Conservation (phyloP, 257 asterid genomes). For the Datura wrightii region DNA sequence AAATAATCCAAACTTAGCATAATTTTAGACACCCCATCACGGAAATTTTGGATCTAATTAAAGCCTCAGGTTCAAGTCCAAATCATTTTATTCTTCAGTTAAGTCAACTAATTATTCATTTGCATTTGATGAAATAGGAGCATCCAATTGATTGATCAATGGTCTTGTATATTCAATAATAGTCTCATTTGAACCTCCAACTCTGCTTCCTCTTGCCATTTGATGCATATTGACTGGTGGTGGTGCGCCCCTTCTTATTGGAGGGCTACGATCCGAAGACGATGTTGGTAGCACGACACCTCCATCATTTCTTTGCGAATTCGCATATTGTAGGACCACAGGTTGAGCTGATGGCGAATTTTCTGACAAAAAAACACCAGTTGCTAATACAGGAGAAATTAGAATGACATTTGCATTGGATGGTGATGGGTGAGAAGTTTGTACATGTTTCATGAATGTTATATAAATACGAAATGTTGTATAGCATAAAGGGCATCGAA, state of each 20-base stretch:
- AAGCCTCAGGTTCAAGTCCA: background rate
- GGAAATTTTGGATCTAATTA: background rate
- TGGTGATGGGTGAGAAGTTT: background rate
- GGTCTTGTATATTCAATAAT: background rate
- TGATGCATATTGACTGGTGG: background rate
- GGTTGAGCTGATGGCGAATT: background rate
- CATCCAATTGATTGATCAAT: constrained; percentile 18
- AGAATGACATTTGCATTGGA: background rate
- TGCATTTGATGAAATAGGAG: background rate
- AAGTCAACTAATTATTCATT: background rate
- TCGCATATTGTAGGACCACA: background rate
- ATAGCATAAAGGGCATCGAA: background rate
- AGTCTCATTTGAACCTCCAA: background rate
- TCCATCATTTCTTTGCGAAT: background rate
- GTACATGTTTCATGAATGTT: background rate
- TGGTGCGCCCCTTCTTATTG: background rate
- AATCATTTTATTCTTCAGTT: background rate
- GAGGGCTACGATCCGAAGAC: background rate
- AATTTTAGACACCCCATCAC: background rate
- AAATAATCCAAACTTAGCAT: background rate
- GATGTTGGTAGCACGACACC: background rate
- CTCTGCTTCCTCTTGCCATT: background rate
- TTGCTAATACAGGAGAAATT: background rate
- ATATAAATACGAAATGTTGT: background rate
- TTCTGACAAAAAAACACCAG: background rate